Evolutionary conservation across 208 protist genomes (phyloP).

Genomic region (Leishmania tarentolae): DNA sequence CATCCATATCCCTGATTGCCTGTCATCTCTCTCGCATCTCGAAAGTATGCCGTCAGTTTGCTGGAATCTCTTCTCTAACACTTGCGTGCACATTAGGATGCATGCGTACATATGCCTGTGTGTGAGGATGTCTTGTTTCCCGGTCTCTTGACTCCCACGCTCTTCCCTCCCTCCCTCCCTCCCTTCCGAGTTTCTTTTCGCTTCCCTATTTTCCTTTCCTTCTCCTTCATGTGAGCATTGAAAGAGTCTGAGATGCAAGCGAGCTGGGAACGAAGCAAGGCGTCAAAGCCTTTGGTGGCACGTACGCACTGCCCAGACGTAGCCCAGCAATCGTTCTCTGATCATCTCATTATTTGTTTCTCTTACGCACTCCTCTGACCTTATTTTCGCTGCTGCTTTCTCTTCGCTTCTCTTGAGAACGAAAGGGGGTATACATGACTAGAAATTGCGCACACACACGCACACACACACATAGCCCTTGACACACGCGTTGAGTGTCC

Average conservation of each 20-base stretch:
- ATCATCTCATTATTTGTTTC: background rate
- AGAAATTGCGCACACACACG: background rate
- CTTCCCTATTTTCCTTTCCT: background rate
- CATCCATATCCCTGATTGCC: background rate
- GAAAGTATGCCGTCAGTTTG: background rate
- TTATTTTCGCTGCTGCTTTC: background rate
- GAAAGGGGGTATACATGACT: background rate
- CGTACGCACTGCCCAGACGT: background rate
- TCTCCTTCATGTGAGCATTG: background rate
- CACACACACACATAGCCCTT: conserved; percentile 10
- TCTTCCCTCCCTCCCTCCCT: background rate
- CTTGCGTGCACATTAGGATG: background rate
- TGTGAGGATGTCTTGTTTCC: background rate
- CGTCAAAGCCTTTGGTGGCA: background rate
- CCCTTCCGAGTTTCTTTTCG: background rate
- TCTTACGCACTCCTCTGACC: background rate
- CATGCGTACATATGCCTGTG: background rate
- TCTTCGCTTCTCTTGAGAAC: background rate
- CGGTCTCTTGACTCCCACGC: background rate
- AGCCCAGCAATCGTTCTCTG: background rate
- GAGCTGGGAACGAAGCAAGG: background rate
- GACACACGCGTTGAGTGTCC: background rate
- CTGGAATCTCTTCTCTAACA: background rate
- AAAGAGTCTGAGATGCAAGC: background rate
- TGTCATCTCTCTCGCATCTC: background rate